A percentile compares a stretch with the other conserved stretches of the same genome.
Evolutionary conservation across 2,329 filamentous ascomycete genomes (phyloP).

Genomic region (Epichloe sibirici): DNA sequence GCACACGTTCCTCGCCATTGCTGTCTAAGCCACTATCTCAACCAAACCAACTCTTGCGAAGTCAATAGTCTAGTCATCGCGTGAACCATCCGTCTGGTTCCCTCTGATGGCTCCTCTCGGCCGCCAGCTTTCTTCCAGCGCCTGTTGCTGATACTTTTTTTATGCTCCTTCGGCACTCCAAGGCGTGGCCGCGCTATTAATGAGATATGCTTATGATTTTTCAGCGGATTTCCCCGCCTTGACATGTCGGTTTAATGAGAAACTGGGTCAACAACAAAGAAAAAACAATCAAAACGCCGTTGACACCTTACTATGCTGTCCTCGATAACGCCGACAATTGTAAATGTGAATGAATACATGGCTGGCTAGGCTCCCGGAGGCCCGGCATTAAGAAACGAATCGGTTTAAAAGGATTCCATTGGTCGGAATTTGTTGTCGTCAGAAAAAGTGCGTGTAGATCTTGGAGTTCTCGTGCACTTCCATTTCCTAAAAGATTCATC

Average conservation of each 20-base stretch:
- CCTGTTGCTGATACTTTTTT: neutral
- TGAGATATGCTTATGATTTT: slow-evolving; percentile 24
- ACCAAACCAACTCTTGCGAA: neutral
- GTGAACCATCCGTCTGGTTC: neutral
- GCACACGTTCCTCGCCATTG: slow-evolving; percentile 4
- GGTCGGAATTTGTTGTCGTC: slow-evolving; percentile 32
- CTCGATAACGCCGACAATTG: slow-evolving; percentile 39
- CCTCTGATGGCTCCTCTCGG: neutral
- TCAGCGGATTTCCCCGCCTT: slow-evolving; percentile 22
- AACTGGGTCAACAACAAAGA: slow-evolving; percentile 13
- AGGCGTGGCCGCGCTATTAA: slow-evolving; percentile 17
- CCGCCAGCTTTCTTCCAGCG: neutral
- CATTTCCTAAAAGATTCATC: slow-evolving; percentile 62
- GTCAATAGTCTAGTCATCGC: neutral
- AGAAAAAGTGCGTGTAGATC: slow-evolving; percentile 99
- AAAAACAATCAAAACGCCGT: slow-evolving; percentile 34
- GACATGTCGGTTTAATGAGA: slow-evolving; percentile 9
- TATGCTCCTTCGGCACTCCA: slow-evolving; percentile 1
- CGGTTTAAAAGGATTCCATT: slow-evolving; percentile 12
- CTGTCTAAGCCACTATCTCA: neutral
- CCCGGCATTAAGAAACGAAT: slow-evolving; percentile 17
- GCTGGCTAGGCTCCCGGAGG: slow-evolving; percentile 17
- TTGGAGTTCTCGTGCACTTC: slow-evolving; percentile 98
- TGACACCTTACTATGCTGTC: slow-evolving; percentile 48
- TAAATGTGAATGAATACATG: slow-evolving; percentile 40